Conservation (phyloP, 2,329 filamentous ascomycete genomes). For the Raffaelea deltoideospora region DNA sequence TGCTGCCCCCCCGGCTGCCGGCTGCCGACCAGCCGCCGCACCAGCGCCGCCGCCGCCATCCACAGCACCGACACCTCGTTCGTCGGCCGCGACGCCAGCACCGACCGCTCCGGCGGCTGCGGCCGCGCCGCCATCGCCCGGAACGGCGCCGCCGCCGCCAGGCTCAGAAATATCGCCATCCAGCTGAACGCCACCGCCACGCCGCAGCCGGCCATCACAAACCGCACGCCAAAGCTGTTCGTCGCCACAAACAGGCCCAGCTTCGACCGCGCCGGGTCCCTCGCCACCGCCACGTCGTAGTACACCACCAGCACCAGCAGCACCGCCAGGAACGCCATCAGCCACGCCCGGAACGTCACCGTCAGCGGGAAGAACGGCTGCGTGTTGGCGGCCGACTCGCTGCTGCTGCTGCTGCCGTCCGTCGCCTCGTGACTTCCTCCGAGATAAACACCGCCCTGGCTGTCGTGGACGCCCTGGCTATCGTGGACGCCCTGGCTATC, state of each 20-base stretch:
- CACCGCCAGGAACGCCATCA: slow-evolving; percentile 17
- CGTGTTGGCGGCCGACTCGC: background rate
- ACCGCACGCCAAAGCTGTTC: slow-evolving; percentile 26
- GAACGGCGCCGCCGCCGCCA: slow-evolving; percentile 6
- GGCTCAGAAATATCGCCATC: slow-evolving; percentile 23
- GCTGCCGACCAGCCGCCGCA: too few species aligned
- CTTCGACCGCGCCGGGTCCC: slow-evolving; percentile 6
- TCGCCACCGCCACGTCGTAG: slow-evolving; percentile 17
- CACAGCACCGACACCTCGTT: slow-evolving; percentile 30
- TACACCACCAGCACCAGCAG: slow-evolving; percentile 23
- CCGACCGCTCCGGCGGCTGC: slow-evolving; percentile 20
- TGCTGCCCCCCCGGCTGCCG: too few species aligned
- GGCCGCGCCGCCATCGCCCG: slow-evolving; percentile 10
- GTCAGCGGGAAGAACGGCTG: slow-evolving; percentile 21
- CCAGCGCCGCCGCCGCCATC: slow-evolving; percentile 20
- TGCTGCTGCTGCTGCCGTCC: background rate
- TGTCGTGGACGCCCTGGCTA: slow-evolving; percentile 3
- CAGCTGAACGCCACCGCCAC: slow-evolving; percentile 25
- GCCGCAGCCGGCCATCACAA: slow-evolving; percentile 25
- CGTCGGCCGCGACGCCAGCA: slow-evolving; percentile 23
- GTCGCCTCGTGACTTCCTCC: too few species aligned
- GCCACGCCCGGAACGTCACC: slow-evolving; percentile 17
- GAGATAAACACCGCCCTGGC: too few species aligned
- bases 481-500: slow-evolving; percentile 3
- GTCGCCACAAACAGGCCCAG: slow-evolving; percentile 21